Conservation (phyloP, 441 rosid genomes). For the Aquilaria agallochum region DNA sequence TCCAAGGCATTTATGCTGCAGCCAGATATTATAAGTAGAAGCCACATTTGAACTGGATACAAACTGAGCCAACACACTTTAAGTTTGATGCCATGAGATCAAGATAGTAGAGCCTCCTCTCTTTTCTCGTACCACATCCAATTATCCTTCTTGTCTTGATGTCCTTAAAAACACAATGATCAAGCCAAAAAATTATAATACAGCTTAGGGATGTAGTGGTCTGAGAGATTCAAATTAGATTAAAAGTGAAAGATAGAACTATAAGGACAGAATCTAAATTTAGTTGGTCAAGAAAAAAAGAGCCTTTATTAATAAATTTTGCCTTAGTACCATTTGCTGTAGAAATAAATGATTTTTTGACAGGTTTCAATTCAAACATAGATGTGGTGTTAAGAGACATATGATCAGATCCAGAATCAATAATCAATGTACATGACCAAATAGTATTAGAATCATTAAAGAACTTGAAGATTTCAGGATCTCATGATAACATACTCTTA, state of each 20-base stretch:
- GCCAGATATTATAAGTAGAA: not conserved
- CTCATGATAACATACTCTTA: no score
- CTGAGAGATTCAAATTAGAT: not conserved
- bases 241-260: not conserved
- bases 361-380: not conserved
- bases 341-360: not conserved
- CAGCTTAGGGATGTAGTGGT: not conserved
- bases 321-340: not conserved
- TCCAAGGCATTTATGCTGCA: constrained; percentile 1
- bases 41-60: not conserved
- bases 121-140: constrained; percentile 5
- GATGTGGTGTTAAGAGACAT: not conserved
- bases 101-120: not conserved
- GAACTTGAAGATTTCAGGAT: not conserved
- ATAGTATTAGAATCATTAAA: not conserved
- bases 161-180: no score
- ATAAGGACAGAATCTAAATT: not conserved
- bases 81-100: not conserved
- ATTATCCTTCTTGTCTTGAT: not conserved
- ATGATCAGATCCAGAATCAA: constrained; percentile 9
- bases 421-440: not conserved
- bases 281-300: not conserved
- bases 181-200: not conserved
- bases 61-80: no score
- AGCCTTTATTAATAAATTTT: not conserved